Base-by-base conservation (phyloP, 768 basidiomycete species). In the Leccinum broughii region DNA sequence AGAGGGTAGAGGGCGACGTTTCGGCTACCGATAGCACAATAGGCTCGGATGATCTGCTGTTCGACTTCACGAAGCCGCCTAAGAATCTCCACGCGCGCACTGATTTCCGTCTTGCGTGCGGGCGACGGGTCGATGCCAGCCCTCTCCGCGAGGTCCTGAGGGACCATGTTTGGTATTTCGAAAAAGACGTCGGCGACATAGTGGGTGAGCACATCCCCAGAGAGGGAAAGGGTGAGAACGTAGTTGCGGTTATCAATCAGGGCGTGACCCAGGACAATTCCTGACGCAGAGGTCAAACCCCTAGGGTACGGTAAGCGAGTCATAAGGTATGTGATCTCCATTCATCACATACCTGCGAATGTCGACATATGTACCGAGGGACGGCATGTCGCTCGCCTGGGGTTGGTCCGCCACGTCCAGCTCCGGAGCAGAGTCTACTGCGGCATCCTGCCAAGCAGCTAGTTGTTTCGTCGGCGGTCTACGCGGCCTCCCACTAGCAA, bases 11-110 rank as follows among this genome's bases (percentile, higher is more conserved):
- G 65, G 2, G 59, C 55, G 10, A 59, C 52, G 51, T 76, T 72
- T 22, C 67, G 65, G 28, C 67, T 61, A 8, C 68, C 66, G 22
- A 75, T 67, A 49, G 81, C 58, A 62, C 81, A 73, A 54, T 71
- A 64, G 26, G 77, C 76, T 39, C 66, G 70, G 51, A 88, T 84
- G 6, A 86, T 70, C 1, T 73, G 72, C 41, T 77, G 78, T 57
- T 83, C 79, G 24, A 91, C 68, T 5, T 77, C 72, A n/a, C 86
- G 83, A 22, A 93, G 66, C n/a, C 75, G 77, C 65, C 80, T 83
- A 26, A 92, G 78, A 20, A 88, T 80, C 56, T 84, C 79, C 4
- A 91, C 79, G 3, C 93, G 81, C 3, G 92, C 91, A 28, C 77
- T 74, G 52, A 81, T 70, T 60, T 88, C 74, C 6, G 64, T 63